Percentiles rank a stretch among this genome's conserved stretches.
Conservation (phyloP, 176 grass and related monocot genomes). For the Zoysia pacifica region DNA sequence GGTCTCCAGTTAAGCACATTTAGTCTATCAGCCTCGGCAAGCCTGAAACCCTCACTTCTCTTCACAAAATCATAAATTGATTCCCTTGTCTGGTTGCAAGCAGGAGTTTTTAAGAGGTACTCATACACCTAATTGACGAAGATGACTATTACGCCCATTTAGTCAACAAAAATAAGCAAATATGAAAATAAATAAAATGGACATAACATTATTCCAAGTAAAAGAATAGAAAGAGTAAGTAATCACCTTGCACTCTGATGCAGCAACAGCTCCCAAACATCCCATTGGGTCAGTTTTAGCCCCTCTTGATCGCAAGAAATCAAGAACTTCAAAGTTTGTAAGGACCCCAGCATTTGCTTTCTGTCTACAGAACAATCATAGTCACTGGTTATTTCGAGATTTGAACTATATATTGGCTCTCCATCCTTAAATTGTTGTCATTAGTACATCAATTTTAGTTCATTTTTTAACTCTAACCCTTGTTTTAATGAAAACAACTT, state of each 20-base stretch:
- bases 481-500: no score
- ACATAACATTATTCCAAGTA: not conserved
- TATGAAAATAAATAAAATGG: not conserved
- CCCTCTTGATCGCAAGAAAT: constrained; percentile 73
- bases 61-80: constrained; percentile 55
- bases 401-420: not conserved
- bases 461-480: no score
- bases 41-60: constrained; percentile 68
- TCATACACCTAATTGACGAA: constrained; percentile 60
- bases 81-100: constrained; percentile 69
- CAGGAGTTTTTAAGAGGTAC: constrained; percentile 59
- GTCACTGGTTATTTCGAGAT: not conserved
- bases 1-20: constrained; percentile 78
- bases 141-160: not conserved
- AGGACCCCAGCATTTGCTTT: constrained; percentile 61
- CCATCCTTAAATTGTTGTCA: no score
- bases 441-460: no score
- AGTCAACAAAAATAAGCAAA: constrained; percentile 7
- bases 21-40: constrained; percentile 65
- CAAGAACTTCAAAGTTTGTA: constrained; percentile 87
- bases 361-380: constrained; percentile 39
- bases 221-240: constrained; percentile 22
- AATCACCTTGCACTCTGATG: constrained; percentile 80
- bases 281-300: constrained; percentile 81
- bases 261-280: constrained; percentile 71